Percentiles rank a stretch among this genome's conserved stretches.
These are phyloP conservation scores for Zymoseptoria crescenta DNA, from an alignment of 2,329 filamentous ascomycete genomes.

Conservation along the genomic window DNA sequence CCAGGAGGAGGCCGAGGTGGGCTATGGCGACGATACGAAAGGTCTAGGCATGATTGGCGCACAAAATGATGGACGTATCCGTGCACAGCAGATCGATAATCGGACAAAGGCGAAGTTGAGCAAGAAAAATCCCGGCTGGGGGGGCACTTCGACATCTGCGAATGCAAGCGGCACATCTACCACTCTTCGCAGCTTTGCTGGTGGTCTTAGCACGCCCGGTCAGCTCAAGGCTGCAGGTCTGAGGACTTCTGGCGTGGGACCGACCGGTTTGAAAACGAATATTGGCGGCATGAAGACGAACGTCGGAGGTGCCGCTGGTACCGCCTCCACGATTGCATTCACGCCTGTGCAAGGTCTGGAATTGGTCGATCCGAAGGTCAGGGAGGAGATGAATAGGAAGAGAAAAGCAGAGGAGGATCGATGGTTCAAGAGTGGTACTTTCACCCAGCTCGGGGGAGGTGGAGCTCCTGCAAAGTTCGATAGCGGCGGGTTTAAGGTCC, in stretches of 20 bases:
- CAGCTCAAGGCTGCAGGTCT: constrained; percentile 73
- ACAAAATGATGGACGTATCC: constrained; percentile 78
- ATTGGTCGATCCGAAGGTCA: constrained; percentile 85
- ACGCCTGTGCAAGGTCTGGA: constrained; percentile 92
- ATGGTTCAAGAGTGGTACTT: constrained; percentile 96
- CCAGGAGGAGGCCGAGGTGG: constrained; percentile 88
- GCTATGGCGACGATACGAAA: constrained; percentile 78
- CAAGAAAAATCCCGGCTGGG: constrained; percentile 96
- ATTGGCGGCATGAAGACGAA: constrained; percentile 15
- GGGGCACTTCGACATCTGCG: constrained; percentile 48
- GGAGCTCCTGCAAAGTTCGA: constrained; percentile 42
- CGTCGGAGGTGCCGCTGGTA: constrained; percentile 51
- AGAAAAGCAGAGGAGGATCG: constrained; percentile 88
- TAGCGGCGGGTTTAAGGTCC: constrained; percentile 72
- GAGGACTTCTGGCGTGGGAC: constrained; percentile 70
- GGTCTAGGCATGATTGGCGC: constrained; percentile 95
- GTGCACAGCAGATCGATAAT: constrained; percentile 82
- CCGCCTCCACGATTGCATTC: constrained; percentile 73
- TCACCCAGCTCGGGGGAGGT: constrained; percentile 66
- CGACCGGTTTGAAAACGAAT: constrained; percentile 23
- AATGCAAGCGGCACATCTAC: constrained; percentile 65
- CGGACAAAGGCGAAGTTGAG: constrained; percentile 87
- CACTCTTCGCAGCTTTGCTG: constrained; percentile 68
- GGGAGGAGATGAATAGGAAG: constrained; percentile 81
- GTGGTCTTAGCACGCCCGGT: constrained; percentile 53